Conservation (phyloP, 163 green algal species). For the Scenedesmus sp. region DNA sequence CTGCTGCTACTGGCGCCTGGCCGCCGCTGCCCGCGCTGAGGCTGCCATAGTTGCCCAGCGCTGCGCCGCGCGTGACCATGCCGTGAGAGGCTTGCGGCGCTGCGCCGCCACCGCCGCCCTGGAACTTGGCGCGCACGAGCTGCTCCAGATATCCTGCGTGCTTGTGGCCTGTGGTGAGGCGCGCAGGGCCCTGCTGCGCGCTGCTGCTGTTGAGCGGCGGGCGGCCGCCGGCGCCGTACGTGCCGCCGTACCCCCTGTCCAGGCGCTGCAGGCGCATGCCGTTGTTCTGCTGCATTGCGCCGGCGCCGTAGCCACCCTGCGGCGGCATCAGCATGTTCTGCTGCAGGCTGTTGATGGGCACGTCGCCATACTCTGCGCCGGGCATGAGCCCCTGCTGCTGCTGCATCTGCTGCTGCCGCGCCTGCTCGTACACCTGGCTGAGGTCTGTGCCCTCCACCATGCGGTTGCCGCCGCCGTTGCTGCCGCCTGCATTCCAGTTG, state of each 20-base stretch:
- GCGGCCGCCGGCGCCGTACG: background rate
- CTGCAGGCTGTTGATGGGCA: slow-evolving; percentile 39
- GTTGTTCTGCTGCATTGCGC: background rate
- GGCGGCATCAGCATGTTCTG: slow-evolving; percentile 32
- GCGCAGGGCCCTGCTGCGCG: background rate
- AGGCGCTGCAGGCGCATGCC: background rate
- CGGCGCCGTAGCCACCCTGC: background rate
- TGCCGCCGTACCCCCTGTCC: background rate
- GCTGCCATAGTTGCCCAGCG: background rate
- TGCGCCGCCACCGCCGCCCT: background rate
- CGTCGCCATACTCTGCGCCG: background rate
- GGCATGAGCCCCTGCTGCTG: slow-evolving; percentile 35
- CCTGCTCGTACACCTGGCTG: slow-evolving; percentile 29
- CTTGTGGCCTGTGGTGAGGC: slow-evolving; percentile 50
- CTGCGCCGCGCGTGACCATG: slow-evolving; percentile 16
- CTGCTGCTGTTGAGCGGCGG: background rate
- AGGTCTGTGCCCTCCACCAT: slow-evolving; percentile 62
- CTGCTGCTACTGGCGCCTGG: background rate
- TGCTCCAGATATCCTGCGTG: slow-evolving; percentile 42
- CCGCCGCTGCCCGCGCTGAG: background rate
- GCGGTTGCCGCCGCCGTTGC: slow-evolving; percentile 46
- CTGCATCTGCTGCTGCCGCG: slow-evolving; percentile 19
- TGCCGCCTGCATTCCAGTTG: background rate
- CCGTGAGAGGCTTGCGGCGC: background rate
- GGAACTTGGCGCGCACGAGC: slow-evolving; percentile 5